Conservation (phyloP, 306 rosid species). For the Boehmeria nivea region DNA sequence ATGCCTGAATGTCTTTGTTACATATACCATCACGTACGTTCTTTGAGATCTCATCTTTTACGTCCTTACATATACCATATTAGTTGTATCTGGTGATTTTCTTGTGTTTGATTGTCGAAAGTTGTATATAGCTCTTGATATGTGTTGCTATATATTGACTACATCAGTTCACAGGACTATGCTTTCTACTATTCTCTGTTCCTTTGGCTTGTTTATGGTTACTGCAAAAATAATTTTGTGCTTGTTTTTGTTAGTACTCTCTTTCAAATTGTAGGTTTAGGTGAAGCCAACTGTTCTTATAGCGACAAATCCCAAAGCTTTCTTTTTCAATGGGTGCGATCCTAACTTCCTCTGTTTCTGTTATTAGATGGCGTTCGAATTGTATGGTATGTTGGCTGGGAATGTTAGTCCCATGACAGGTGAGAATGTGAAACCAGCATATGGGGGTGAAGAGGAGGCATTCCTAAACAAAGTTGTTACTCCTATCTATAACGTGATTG, state of each 20-base stretch:
- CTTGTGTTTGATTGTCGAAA: too few species aligned
- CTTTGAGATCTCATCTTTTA: not conserved
- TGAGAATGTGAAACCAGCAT: conserved; percentile 94
- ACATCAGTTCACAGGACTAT: too few species aligned
- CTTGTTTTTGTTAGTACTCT: not conserved
- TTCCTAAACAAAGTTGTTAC: conserved; percentile 84
- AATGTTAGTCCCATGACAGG: conserved; percentile 98
- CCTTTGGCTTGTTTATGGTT: not conserved
- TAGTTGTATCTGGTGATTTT: too few species aligned
- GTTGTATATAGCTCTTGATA: too few species aligned
- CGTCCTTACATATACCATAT: too few species aligned
- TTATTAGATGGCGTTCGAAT: conserved; percentile 92
- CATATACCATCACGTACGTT: conserved; percentile 90
- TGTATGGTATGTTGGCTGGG: conserved; percentile 99
- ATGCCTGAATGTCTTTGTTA: conserved; percentile 99
- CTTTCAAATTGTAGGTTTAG: too few species aligned
- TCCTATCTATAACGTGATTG: conserved; percentile 89
- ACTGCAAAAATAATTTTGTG: not conserved
- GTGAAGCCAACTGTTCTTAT: not conserved
- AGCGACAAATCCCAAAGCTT: not conserved
- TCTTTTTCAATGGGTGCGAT: not conserved
- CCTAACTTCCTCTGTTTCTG: conserved; percentile 25
- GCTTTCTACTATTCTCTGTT: too few species aligned
- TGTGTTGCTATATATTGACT: too few species aligned
- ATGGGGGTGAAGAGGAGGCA: conserved; percentile 96